Evolutionary conservation across 305 asterid genomes (phyloP).

Genomic region (Rubia balearica): DNA sequence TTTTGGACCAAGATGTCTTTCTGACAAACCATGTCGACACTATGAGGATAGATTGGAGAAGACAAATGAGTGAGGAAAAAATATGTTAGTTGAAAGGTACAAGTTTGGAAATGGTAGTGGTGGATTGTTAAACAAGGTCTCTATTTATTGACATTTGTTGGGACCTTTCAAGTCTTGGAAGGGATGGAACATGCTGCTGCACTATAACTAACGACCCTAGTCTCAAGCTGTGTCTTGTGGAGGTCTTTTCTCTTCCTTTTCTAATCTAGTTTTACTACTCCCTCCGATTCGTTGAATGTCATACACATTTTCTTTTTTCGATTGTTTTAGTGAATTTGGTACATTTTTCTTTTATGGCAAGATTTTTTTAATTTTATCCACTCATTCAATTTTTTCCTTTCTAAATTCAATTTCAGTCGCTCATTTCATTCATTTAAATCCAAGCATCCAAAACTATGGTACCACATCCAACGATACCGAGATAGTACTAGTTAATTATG

Average conservation of each 20-base stretch:
- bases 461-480: no score
- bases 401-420: no score
- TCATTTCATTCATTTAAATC: no score
- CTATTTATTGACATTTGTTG: conserved; percentile 33
- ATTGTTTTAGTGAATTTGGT: no score
- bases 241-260: background rate
- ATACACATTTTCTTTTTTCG: no score
- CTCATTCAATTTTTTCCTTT: no score
- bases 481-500: no score
- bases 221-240: background rate
- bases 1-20: conserved; percentile 52
- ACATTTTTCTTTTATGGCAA: no score
- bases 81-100: background rate
- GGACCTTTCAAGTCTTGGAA: conserved; percentile 13
- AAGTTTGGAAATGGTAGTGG: conserved; percentile 10
- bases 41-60: conserved; percentile 16
- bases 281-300: no score
- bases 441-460: no score
- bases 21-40: conserved; percentile 67
- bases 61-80: background rate
- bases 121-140: conserved; percentile 11
- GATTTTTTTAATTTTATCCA: no score
- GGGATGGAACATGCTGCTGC: conserved; percentile 19
- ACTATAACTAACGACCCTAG: no score
- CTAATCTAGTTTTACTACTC: background rate